Base-by-base conservation (phyloP, 2,329 filamentous ascomycete species). In the Hirsutella rhossiliensis region DNA sequence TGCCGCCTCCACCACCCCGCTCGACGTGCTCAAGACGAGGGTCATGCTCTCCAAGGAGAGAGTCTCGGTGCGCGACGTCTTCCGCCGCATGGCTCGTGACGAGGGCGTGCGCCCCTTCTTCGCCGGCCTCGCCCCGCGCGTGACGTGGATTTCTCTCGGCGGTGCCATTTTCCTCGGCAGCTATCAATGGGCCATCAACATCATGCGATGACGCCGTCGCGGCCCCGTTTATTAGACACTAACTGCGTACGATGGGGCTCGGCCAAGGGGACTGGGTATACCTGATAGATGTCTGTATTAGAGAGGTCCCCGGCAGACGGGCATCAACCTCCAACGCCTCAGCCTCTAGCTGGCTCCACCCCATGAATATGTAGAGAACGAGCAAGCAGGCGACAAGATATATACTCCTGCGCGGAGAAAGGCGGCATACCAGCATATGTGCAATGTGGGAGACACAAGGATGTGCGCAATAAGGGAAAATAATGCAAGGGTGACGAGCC, bases 21-120 rank as follows among this genome's bases (percentile, higher is more conserved):
- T 98, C 49, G 92, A 98, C 65, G 92, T 98, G 49, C 71, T 98
- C 52, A 98, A 98, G 78, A 98, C 92, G 51, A 73, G 92, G 50
- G 82, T 97, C 64, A 98, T 98, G 92, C 69, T 98, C 53, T 83
- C 85, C 13, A 75, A 78, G 56, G 77, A 82, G 68, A 77, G 70
- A 53, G 76, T 76, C 60, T 75, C 71, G 12, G 73, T 79, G 50
- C 60, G 66, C 30, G 61, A 63, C 5, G 71, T 95, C 48, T 68
- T 90, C 49, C 68, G 67, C 43, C 66, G 71, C 18, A 84, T 96
- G 46, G 67, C 80, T 56, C 66, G 64, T 41, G 73, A 81, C 44
- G 75, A 79, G 48, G 84, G 85, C 1, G 60, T 77, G 5, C 65
- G 72, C 48, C 80, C 81, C 0, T 87, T 89, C 62, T 87, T 89